phyloP scores from a whole-genome alignment of 192 early-diverging fungal genomes.

The Globomyces pollinis-pini region DNA sequence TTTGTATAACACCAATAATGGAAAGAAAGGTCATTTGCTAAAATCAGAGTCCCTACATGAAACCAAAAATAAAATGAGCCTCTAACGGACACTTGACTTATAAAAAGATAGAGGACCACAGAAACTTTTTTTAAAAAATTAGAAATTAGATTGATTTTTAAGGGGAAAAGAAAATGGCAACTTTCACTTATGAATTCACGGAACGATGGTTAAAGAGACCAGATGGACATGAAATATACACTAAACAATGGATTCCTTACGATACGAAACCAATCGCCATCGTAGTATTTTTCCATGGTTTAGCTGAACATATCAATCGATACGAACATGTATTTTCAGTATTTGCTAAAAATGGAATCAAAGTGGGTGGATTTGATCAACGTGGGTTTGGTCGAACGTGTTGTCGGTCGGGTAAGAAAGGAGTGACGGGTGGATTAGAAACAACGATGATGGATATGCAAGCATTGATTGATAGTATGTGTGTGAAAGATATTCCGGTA shows the following conservation, averaged over 20 bases:
- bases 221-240: constrained; percentile 5
- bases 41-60: too few species aligned
- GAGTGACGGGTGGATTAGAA: constrained; percentile 28
- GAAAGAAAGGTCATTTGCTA: too few species aligned
- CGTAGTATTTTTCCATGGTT: constrained; percentile 46
- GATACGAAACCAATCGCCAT: constrained; percentile 25
- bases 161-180: too few species aligned
- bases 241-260: constrained; percentile 7
- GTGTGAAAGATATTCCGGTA: constrained; percentile 32
- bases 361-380: constrained; percentile 54
- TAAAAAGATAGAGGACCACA: too few species aligned
- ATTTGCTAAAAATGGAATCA: constrained; percentile 47
- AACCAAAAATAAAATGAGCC: too few species aligned
- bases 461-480: constrained; percentile 20
- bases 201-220: not conserved
- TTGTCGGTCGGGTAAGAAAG: constrained; percentile 17
- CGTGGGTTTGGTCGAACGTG: constrained; percentile 61
- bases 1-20: too few species aligned
- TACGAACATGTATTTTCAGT: constrained; percentile 53
- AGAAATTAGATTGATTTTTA: too few species aligned
- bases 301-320: constrained; percentile 55
- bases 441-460: constrained; percentile 39
- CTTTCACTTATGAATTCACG: constrained; percentile 2
- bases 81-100: too few species aligned
- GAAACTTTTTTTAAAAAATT: too few species aligned